A percentile compares a stretch with the other conserved stretches of the same genome.
These are phyloP conservation scores for Stentor roeselii DNA, from an alignment of 73 alveolate species.

Conservation along the genomic window DNA sequence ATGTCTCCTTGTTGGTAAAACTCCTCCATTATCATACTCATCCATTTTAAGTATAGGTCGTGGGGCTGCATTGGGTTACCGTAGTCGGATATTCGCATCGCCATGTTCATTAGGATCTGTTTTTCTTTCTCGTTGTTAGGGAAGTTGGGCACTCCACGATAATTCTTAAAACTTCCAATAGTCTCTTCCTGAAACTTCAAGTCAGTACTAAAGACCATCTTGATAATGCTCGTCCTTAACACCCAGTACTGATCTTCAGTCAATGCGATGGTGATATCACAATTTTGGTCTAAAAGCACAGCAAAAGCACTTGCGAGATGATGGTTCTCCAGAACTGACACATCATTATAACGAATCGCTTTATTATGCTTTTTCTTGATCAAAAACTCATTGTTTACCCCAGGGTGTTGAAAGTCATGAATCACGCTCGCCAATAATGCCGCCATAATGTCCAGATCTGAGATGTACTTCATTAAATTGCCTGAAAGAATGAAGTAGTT, in stretches of 20 bases:
- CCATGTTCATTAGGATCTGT: constrained; percentile 45
- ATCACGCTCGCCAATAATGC: constrained; percentile 61
- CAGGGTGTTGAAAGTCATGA: constrained; percentile 92
- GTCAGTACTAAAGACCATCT: constrained; percentile 82
- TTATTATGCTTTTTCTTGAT: constrained; percentile 72
- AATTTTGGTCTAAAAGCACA: constrained; percentile 59
- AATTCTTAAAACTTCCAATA: constrained; percentile 45
- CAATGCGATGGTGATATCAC: constrained; percentile 68
- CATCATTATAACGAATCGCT: constrained; percentile 86
- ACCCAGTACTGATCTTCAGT: constrained; percentile 66
- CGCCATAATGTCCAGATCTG: constrained; percentile 66
- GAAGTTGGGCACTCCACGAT: constrained; percentile 44
- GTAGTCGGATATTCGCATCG: constrained; percentile 54
- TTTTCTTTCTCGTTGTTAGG: constrained; percentile 68
- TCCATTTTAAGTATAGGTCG: constrained; percentile 62
- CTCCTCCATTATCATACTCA: constrained; percentile 75
- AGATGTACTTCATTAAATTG: constrained; percentile 51
- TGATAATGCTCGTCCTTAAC: constrained; percentile 74
- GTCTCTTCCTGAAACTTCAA: constrained; percentile 59
- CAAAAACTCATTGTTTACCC: constrained; percentile 76
- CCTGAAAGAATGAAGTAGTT: constrained; percentile 61
- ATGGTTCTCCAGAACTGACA: constrained; percentile 79
- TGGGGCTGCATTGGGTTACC: constrained; percentile 56
- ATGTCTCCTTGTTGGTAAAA: constrained; percentile 82
- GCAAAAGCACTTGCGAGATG: constrained; percentile 85